phyloP scores from a whole-genome alignment of 2,329 filamentous ascomycete genomes.

The Orbilia blumenaviensis region DNA sequence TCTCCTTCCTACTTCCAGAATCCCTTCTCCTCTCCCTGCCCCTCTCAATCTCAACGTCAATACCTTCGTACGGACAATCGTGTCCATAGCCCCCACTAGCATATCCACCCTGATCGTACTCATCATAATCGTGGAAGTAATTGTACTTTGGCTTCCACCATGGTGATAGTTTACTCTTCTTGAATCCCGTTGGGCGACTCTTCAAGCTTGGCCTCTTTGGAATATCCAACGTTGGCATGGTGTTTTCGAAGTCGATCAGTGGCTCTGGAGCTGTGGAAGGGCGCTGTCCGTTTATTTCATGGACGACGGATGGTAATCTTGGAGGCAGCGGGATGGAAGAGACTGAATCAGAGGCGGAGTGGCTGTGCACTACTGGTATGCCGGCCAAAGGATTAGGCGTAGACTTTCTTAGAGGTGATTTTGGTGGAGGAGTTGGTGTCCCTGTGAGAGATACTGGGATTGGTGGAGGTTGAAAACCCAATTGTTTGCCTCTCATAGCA shows the following conservation, averaged over 20 bases:
- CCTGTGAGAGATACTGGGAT: background rate
- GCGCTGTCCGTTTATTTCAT: constrained; percentile 23
- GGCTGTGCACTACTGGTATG: constrained; percentile 32
- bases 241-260: constrained; percentile 41
- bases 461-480: constrained; percentile 25
- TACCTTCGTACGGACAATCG: constrained; percentile 3
- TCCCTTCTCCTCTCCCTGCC: background rate
- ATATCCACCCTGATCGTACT: background rate
- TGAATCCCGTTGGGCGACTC: constrained; percentile 37
- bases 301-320: constrained; percentile 24
- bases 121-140: constrained; percentile 26
- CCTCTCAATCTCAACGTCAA: constrained; percentile 13
- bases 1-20: background rate
- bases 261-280: constrained; percentile 42
- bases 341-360: constrained; percentile 29
- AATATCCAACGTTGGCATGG: background rate
- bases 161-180: constrained; percentile 42
- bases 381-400: constrained; percentile 37
- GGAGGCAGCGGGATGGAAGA: constrained; percentile 34
- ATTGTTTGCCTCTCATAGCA: background rate
- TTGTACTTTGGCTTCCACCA: constrained; percentile 44
- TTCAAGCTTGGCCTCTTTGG: constrained; percentile 33
- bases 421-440: background rate
- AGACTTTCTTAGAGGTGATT: constrained; percentile 11
- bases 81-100: background rate